phyloP scores from a whole-genome alignment of 495 filamentous ascomycete genomes.

The Tetracladium setigerum region DNA sequence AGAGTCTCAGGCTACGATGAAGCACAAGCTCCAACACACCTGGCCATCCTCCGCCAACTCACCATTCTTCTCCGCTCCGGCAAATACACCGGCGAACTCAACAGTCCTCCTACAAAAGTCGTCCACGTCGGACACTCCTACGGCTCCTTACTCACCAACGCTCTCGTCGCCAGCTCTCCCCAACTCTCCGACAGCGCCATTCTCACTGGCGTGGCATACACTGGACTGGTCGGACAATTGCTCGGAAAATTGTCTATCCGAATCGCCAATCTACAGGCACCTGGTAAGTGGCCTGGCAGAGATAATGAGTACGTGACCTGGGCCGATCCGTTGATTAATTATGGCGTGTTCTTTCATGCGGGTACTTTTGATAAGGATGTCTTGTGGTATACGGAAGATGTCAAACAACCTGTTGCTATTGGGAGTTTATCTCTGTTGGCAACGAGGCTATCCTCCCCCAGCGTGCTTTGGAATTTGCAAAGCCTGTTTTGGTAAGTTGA shows the following conservation, averaged over 20 bases:
- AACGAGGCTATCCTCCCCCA: background rate
- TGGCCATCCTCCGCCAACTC: constrained; percentile 39
- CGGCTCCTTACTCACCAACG: constrained; percentile 37
- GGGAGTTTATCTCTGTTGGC: background rate
- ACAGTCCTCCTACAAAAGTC: constrained; percentile 34
- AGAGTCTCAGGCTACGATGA: constrained; percentile 1
- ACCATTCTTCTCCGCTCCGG: constrained; percentile 33
- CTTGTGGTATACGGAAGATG: background rate
- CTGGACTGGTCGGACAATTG: background rate
- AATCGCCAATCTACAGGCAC: constrained; percentile 1
- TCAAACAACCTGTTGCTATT: background rate
- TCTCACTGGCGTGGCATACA: constrained; percentile 43
- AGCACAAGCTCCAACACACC: constrained; percentile 25
- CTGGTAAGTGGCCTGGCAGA: background rate
- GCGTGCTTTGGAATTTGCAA: constrained; percentile 1
- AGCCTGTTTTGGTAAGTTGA: constrained; percentile 11
- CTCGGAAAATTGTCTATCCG: background rate
- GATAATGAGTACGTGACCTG: constrained; percentile 3
- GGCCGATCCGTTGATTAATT: background rate
- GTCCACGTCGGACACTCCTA: constrained; percentile 51
- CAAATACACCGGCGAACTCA: constrained; percentile 4
- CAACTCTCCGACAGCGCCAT: constrained; percentile 45
- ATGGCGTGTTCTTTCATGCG: background rate
- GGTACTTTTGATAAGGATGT: background rate
- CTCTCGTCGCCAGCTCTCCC: constrained; percentile 39